Conservation (phyloP, 768 basidiomycete species). For the Sutorius australiensis region DNA sequence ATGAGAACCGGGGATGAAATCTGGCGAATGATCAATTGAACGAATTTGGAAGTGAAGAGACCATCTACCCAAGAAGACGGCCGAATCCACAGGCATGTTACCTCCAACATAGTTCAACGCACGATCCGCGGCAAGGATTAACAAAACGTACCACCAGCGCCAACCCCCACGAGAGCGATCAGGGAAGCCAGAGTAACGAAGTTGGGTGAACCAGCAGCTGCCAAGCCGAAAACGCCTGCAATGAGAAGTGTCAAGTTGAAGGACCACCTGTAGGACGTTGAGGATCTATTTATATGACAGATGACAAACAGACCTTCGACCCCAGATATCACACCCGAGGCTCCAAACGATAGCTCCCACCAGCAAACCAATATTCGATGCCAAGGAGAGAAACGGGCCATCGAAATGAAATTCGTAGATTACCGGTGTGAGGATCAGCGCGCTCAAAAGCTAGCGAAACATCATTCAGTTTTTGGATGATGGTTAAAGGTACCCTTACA, state of each 20-base stretch:
- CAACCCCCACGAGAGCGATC: slow-evolving; percentile 42
- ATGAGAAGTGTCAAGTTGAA: slow-evolving; percentile 56
- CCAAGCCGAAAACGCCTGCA: slow-evolving; percentile 49
- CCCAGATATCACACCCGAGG: slow-evolving; percentile 50
- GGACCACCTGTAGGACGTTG: slow-evolving; percentile 35
- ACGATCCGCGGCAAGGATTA: not conserved
- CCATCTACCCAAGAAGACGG: slow-evolving; percentile 44
- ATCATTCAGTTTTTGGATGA: not conserved
- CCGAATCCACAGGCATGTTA: slow-evolving; percentile 54
- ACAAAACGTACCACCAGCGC: slow-evolving; percentile 41
- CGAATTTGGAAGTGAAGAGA: not conserved
- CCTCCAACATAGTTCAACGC: slow-evolving; percentile 23
- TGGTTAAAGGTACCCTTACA: slow-evolving; percentile 17
- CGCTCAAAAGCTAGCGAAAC: slow-evolving; percentile 35
- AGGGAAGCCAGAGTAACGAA: slow-evolving; percentile 49
- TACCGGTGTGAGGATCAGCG: slow-evolving; percentile 45
- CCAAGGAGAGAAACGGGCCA: slow-evolving; percentile 47
- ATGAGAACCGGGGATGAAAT: slow-evolving; percentile 49
- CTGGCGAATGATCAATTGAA: slow-evolving; percentile 26
- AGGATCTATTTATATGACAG: not conserved
- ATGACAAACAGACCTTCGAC: slow-evolving; percentile 34
- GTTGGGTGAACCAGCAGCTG: slow-evolving; percentile 43
- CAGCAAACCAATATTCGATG: slow-evolving; percentile 51
- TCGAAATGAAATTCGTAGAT: slow-evolving; percentile 47
- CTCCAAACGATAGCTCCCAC: slow-evolving; percentile 49